Conservation (phyloP, 768 basidiomycete genomes). For the Suillus plorans region DNA sequence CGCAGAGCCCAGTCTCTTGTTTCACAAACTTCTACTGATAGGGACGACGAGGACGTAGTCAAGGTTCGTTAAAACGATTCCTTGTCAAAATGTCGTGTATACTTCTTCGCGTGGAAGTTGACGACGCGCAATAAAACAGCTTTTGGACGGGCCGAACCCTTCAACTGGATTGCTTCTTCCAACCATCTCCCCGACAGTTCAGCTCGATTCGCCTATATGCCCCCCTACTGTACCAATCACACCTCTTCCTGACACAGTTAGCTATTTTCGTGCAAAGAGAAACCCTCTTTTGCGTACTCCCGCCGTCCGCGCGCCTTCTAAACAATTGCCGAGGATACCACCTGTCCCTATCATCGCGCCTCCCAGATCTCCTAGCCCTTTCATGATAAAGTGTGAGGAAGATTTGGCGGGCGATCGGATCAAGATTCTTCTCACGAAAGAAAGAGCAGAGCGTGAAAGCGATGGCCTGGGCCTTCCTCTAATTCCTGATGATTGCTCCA, state of each 20-base stretch:
- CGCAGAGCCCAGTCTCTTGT: slow-evolving; percentile 40
- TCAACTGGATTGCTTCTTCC: slow-evolving; percentile 6
- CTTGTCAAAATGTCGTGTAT: not conserved
- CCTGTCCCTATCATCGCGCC: slow-evolving; percentile 57
- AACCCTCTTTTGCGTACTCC: slow-evolving; percentile 26
- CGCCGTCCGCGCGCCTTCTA: slow-evolving; percentile 1
- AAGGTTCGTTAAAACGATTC: slow-evolving; percentile 9
- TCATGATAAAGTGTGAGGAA: slow-evolving; percentile 28
- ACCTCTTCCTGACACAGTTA: slow-evolving; percentile 23
- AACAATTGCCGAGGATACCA: slow-evolving; percentile 12
- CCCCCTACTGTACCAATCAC: slow-evolving; percentile 26
- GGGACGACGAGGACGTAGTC: slow-evolving; percentile 11
- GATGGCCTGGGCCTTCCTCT: slow-evolving; percentile 30
- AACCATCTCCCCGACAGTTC: slow-evolving; percentile 1
- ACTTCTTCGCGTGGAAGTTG: slow-evolving; percentile 2
- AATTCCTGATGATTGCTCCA: not conserved
- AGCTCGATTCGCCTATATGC: not conserved
- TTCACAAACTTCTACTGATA: slow-evolving; percentile 25
- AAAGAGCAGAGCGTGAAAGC: slow-evolving; percentile 33
- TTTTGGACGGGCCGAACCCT: slow-evolving; percentile 3
- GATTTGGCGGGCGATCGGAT: slow-evolving; percentile 47
- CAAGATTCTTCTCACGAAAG: slow-evolving; percentile 39
- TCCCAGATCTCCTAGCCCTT: slow-evolving; percentile 35
- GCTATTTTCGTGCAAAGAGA: slow-evolving; percentile 20
- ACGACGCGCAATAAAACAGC: slow-evolving; percentile 13